A percentile compares a stretch with the other conserved stretches of the same genome.
These are phyloP conservation scores for Uronychia binucleata DNA, from an alignment of 73 alveolate genomes.

Conservation along the genomic window DNA sequence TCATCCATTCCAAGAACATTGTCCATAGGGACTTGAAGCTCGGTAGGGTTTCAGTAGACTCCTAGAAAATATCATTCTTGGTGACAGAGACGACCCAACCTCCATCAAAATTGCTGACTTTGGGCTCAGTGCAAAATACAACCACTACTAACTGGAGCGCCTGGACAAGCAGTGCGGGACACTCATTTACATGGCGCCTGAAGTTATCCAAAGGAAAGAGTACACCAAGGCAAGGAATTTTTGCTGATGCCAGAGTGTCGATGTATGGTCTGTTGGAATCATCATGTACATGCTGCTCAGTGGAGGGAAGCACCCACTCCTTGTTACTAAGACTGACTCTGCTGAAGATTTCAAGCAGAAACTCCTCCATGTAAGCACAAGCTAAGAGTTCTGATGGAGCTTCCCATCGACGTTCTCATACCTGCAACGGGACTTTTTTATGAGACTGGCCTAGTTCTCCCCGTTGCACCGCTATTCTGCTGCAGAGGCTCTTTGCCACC, in stretches of 20 bases:
- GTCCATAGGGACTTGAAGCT: slow-evolving; percentile 90
- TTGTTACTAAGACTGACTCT: slow-evolving; percentile 33
- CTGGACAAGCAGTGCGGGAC: slow-evolving; percentile 78
- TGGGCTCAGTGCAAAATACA: slow-evolving; percentile 60
- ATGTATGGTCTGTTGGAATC: slow-evolving; percentile 78
- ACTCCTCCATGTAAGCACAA: slow-evolving; percentile 39
- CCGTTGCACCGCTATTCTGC: slow-evolving; percentile 71
- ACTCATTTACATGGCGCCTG: slow-evolving; percentile 84
- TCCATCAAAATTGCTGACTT: slow-evolving; percentile 44
- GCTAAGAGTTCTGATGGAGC: slow-evolving; percentile 36
- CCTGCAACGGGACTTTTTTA: slow-evolving; percentile 65
- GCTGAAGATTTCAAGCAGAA: slow-evolving; percentile 54
- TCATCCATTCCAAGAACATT: slow-evolving; percentile 79
- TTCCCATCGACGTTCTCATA: slow-evolving; percentile 5
- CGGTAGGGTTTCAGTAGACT: slow-evolving; percentile 53
- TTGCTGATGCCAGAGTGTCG: slow-evolving; percentile 60
- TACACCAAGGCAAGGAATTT: slow-evolving; percentile 27
- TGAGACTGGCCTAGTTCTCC: slow-evolving; percentile 63
- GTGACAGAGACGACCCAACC: slow-evolving; percentile 27
- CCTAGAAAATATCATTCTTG: slow-evolving; percentile 46
- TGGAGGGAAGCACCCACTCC: slow-evolving; percentile 77
- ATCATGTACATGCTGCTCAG: slow-evolving; percentile 72
- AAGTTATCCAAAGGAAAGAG: slow-evolving; percentile 53
- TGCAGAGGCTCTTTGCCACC: slow-evolving; percentile 70
- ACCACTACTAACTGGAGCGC: slow-evolving; percentile 26